Base-by-base conservation (phyloP, 116 monocot genomes). In the Papilionanthe hybrid region DNA sequence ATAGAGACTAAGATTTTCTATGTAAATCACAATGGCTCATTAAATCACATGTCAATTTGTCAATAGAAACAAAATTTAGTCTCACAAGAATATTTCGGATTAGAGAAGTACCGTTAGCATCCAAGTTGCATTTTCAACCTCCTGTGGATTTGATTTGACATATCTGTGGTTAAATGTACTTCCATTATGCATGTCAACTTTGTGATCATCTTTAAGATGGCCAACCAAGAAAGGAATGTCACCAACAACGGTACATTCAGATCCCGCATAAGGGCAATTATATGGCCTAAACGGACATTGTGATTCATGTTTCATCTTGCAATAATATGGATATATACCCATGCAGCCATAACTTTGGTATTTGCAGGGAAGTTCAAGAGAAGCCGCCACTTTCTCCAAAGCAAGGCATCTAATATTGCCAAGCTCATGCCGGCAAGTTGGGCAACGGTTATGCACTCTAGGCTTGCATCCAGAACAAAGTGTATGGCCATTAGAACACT, bases 51-150 rank as follows among this genome's bases (percentile, higher is more conserved):
- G 47, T 27, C 47, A 27, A 56, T 23, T 63, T 63, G 25, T 78
- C 12, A 56, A 20, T 15, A 58, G 23, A 41, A 66, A 67, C 18
- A 43, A 73, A 73, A 73, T 13, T 4, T 3, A 53, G 17, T 29
- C 44, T 37, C 17, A 43, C n/a, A 73, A 43, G 20, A 73, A 32
- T n/a, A 71, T n/a, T 43, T 42, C 9, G 73, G 7, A 17, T 78
- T 68, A 17, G n/a, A 75, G 75, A 1, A 44, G 28, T 90, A 93
- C 92, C 88, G 92, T 92, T 7, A 90, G 87, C 92, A 90, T 93
- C 92, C 92, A 93, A 28, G 92, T 93, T 37, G 92, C 92, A 82
- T 90, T 93, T 77, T 93, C 92, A 45, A 93, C 92, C 75, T 93
- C 92, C 83, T 90, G 88, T n/a, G 92, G 92, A 78, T 93, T 92